These are phyloP conservation scores for Diplodia corticola DNA, from an alignment of 2,329 filamentous ascomycete genomes.

Conservation along the genomic window DNA sequence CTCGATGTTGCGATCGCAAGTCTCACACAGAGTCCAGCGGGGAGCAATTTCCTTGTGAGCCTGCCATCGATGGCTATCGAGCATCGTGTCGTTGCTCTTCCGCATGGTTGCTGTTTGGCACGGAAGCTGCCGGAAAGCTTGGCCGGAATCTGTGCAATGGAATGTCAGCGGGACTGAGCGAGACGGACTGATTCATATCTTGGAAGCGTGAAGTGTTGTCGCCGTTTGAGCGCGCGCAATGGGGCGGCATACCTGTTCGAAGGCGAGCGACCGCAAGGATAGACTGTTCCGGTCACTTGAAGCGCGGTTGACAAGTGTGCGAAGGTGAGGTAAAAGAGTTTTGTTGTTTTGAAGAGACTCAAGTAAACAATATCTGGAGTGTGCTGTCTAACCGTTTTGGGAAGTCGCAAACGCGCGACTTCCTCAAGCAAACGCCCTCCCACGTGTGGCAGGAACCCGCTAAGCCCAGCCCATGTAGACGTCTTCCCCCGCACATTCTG, in stretches of 20 bases:
- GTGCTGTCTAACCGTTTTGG: constrained; percentile 12
- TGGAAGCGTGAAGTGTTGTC: neutral
- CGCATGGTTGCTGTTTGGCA: neutral
- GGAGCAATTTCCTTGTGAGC: constrained; percentile 29
- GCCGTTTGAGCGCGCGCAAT: neutral
- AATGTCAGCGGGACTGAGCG: neutral
- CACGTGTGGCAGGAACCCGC: neutral
- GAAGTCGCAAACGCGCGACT: constrained; percentile 1
- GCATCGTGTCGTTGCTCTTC: neutral
- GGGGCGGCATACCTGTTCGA: neutral
- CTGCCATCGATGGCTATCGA: constrained; percentile 30
- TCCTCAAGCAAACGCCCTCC: neutral
- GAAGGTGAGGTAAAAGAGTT: neutral
- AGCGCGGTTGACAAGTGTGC: neutral
- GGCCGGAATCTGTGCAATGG: neutral
- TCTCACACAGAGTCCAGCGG: constrained; percentile 32
- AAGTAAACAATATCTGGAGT: constrained; percentile 1
- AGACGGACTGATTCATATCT: neutral
- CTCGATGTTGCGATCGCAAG: constrained; percentile 34
- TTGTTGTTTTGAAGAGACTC: neutral
- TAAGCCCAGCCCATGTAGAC: neutral
- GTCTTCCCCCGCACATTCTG: neutral
- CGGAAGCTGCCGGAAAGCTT: neutral
- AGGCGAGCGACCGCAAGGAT: neutral
- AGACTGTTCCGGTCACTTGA: neutral